A percentile compares a stretch with the other conserved stretches of the same genome.
These are phyloP conservation scores for Scedosporium minutisporum DNA, from an alignment of 2,329 filamentous ascomycete species.

Conservation along the genomic window DNA sequence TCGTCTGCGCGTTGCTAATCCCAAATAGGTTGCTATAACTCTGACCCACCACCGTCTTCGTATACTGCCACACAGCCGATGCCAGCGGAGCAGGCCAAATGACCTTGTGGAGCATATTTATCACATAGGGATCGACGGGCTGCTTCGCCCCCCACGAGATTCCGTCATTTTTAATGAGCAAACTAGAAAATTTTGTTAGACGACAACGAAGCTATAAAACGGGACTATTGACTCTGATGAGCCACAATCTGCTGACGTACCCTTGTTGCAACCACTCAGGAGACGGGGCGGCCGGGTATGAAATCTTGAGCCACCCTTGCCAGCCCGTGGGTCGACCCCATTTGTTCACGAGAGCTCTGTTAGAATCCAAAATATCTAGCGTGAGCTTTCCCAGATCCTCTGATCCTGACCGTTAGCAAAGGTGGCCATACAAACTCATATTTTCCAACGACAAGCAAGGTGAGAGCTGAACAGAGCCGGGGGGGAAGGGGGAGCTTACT, in stretches of 20 bases:
- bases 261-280: neutral
- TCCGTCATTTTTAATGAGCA: neutral
- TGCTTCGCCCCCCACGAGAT: neutral
- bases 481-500: constrained; percentile 12
- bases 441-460: neutral
- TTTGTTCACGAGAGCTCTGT: neutral
- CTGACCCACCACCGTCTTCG: neutral
- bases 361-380: constrained; percentile 22
- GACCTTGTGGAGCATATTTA: constrained; percentile 1
- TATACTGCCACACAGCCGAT: neutral
- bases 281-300: neutral
- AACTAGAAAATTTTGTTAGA: neutral
- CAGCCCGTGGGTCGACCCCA: neutral
- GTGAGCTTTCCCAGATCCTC: constrained; percentile 20
- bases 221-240: neutral
- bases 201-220: neutral
- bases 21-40: neutral
- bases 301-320: constrained; percentile 16
- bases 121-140: constrained; percentile 1
- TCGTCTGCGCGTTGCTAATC: neutral
- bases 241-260: neutral
- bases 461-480: neutral
- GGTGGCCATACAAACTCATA: neutral
- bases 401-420: neutral
- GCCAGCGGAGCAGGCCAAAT: constrained; percentile 2